Evolutionary conservation across 2,329 filamentous ascomycete species (phyloP), one percentile per base, ranked within the genome.

Genomic region (Colletotrichum tropicicola): DNA sequence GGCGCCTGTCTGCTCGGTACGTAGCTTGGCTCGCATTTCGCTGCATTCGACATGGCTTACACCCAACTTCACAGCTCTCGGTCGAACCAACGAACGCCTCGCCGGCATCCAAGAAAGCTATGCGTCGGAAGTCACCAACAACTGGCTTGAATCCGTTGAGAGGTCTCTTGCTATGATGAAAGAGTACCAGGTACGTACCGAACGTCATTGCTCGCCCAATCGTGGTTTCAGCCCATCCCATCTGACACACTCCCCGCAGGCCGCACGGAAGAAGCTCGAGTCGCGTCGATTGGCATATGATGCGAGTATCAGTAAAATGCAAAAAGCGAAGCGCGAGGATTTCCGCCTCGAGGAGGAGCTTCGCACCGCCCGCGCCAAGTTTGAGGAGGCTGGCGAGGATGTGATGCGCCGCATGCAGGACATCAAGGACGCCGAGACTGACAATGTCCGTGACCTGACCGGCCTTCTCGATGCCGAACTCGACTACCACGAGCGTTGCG

Each of bases 341-440:
- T 97, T 96, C 81, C 87, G 93, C 67, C 86, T 96, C 59, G 96
- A 98, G 77, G 95, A 98, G 75, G 95, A 98, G 78, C 87, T 97
- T 57, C 91, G 95, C 59, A 87, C 89, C 27, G 93, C 96, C 76
- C 97, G 97, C 77, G 92, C 93, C 72, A 98, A 98, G 80, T 98
- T 97, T 74, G 96, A 98, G 75, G 96, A 98, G 81, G 91, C 93
- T 15, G 96, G 88, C 74, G 95, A 98, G 74, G 95, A 98, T 72
- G 94, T 98, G 58, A 87, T 91, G 71, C 89, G 95, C 65, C 88
- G 95, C 59, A 98, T 98, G 96, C 89, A 97, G 78, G 95, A 98
- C 74, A 97, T 98, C 80, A 95, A 96, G 80, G 94, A 98, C 72
- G 88, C 93, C 21, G 95, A 98, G 78, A 85, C 84, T 44, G 95